Evolutionary conservation across 495 filamentous ascomycete species (phyloP).

Genomic region (Penicillium pulvis): DNA sequence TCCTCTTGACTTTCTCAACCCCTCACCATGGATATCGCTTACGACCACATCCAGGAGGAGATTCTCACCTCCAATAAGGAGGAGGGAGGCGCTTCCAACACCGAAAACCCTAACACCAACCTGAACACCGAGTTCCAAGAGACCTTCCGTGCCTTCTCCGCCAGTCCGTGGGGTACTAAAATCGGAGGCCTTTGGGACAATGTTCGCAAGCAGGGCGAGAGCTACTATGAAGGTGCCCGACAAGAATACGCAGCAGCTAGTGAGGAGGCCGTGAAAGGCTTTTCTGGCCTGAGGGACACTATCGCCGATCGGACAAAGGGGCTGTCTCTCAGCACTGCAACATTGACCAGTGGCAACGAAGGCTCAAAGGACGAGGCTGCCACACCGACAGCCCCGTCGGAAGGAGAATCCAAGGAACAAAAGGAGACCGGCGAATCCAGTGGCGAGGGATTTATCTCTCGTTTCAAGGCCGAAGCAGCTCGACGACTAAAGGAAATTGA

Average conservation of each 20-base stretch:
- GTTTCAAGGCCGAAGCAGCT: slow-evolving; percentile 77
- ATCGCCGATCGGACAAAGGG: slow-evolving; percentile 72
- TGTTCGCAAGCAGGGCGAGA: slow-evolving; percentile 89
- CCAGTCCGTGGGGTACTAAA: slow-evolving; percentile 80
- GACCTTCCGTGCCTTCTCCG: slow-evolving; percentile 90
- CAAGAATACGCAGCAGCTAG: slow-evolving; percentile 79
- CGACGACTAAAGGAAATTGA: slow-evolving; percentile 89
- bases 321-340: slow-evolving; percentile 62
- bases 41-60: slow-evolving; percentile 95
- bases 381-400: slow-evolving; percentile 38
- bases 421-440: slow-evolving; percentile 63
- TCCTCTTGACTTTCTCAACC: slow-evolving; percentile 12
- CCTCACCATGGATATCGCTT: slow-evolving; percentile 83
- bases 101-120: slow-evolving; percentile 52
- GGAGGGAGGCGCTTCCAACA: slow-evolving; percentile 16
- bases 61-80: slow-evolving; percentile 64
- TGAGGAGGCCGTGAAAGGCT: slow-evolving; percentile 80
- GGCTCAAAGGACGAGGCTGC: slow-evolving; percentile 35
- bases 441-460: slow-evolving; percentile 77
- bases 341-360: slow-evolving; percentile 30
- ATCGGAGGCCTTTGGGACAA: slow-evolving; percentile 87
- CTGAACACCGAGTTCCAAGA: slow-evolving; percentile 91
- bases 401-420: slow-evolving; percentile 32
- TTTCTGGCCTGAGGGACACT: slow-evolving; percentile 68
- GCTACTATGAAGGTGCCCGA: slow-evolving; percentile 78